Evolutionary conservation across 2,329 filamentous ascomycete genomes (phyloP).

Genomic region (Fusarium kyushuense): DNA sequence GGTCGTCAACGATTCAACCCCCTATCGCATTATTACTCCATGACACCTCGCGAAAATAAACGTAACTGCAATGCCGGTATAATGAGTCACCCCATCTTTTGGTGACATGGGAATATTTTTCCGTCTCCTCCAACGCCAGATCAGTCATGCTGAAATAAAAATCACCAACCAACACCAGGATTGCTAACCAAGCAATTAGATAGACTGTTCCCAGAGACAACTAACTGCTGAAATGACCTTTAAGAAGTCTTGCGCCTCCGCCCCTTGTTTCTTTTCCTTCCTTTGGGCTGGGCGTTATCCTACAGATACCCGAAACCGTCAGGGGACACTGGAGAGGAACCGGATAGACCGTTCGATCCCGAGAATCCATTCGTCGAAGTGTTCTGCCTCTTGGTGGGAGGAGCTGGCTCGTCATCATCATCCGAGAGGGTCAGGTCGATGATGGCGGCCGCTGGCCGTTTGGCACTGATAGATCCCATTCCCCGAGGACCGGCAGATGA

Average conservation of each 20-base stretch:
- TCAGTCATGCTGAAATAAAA: conserved; percentile 40
- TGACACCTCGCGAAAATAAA: conserved; percentile 42
- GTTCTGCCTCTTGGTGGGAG: conserved; percentile 62
- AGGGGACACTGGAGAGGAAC: conserved; percentile 41
- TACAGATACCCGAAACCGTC: conserved; percentile 40
- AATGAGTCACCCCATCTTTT: conserved; percentile 31
- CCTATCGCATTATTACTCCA: conserved; percentile 24
- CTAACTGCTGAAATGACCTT: conserved; percentile 3
- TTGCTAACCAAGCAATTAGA: conserved; percentile 28
- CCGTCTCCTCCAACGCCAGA: conserved; percentile 47
- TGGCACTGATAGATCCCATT: conserved; percentile 55
- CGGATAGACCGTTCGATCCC: conserved; percentile 35
- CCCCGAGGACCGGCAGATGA: conserved; percentile 54
- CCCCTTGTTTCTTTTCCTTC: conserved; percentile 24
- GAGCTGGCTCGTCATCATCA: conserved; percentile 64
- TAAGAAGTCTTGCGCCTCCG: conserved; percentile 38
- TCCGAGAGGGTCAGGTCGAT: conserved; percentile 69
- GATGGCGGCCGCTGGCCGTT: conserved; percentile 64
- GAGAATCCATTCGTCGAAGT: conserved; percentile 46
- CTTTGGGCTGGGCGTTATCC: conserved; percentile 30
- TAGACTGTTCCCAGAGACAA: background rate
- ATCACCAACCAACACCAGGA: conserved; percentile 41
- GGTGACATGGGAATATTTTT: conserved; percentile 50
- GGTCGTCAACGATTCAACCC: background rate
- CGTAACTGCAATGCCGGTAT: conserved; percentile 34